These are phyloP conservation scores for Acer negundo DNA, from an alignment of 345 rosid species.

Conservation along the genomic window DNA sequence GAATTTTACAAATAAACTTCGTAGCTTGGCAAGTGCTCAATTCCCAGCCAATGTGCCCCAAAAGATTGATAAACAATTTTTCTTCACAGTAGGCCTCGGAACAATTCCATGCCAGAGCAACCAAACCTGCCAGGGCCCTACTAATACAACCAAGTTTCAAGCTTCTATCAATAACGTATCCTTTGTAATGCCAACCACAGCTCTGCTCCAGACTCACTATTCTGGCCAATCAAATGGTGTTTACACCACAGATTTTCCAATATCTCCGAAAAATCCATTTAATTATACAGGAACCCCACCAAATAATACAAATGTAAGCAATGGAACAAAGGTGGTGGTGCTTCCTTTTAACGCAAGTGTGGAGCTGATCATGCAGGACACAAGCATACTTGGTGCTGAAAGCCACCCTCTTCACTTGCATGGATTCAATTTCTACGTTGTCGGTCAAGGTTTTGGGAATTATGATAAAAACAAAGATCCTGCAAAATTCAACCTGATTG, in stretches of 20 bases:
- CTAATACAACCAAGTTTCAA: constrained; percentile 61
- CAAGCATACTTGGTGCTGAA: constrained; percentile 71
- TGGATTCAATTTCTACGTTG: constrained; percentile 72
- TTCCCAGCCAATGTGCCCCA: constrained; percentile 66
- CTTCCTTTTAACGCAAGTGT: constrained; percentile 59
- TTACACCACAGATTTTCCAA: constrained; percentile 50
- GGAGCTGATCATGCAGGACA: constrained; percentile 68
- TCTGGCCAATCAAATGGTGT: constrained; percentile 50
- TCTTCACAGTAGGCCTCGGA: constrained; percentile 69
- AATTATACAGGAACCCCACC: constrained; percentile 63
- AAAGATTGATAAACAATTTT: constrained; percentile 53
- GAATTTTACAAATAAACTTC: constrained; percentile 44
- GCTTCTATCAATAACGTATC: constrained; percentile 66
- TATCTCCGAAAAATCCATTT: constrained; percentile 40
- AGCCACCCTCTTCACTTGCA: constrained; percentile 80
- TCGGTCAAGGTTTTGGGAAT: constrained; percentile 74
- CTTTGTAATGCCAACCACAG: constrained; percentile 57
- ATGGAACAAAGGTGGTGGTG: constrained; percentile 60
- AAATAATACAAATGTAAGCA: constrained; percentile 59
- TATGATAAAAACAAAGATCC: constrained; percentile 54
- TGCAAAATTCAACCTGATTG: constrained; percentile 55
- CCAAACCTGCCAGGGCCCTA: constrained; percentile 75
- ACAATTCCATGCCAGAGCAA: constrained; percentile 58
- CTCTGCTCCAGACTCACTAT: constrained; percentile 66
- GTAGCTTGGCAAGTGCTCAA: constrained; percentile 43